These are phyloP conservation scores for Boletus subcaerulescens DNA, from an alignment of 768 basidiomycete species.

Conservation along the genomic window DNA sequence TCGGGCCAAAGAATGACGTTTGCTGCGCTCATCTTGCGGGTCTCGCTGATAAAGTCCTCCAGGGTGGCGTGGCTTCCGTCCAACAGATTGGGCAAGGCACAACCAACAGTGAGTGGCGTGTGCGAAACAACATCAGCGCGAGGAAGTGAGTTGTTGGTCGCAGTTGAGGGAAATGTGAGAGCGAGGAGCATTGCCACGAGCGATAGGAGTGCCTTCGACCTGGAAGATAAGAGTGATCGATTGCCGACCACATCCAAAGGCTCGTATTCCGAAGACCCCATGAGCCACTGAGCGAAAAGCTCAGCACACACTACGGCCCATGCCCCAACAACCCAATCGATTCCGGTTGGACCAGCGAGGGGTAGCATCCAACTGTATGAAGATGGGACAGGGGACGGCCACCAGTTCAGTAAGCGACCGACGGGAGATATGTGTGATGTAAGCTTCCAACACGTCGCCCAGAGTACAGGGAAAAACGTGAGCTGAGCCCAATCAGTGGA, in stretches of 20 bases:
- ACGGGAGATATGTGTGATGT: constrained; percentile 59
- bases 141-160: constrained; percentile 39
- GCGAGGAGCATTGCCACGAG: constrained; percentile 41
- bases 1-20: constrained; percentile 79
- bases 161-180: constrained; percentile 57
- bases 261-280: constrained; percentile 36
- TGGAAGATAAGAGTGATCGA: constrained; percentile 15
- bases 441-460: constrained; percentile 60
- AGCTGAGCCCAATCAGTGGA: constrained; percentile 41
- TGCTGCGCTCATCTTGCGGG: constrained; percentile 43
- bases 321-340: constrained; percentile 73
- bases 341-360: constrained; percentile 52
- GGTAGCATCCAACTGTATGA: constrained; percentile 67
- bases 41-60: constrained; percentile 62
- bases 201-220: constrained; percentile 29
- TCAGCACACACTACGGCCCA: constrained; percentile 71
- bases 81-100: constrained; percentile 55
- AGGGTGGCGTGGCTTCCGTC: constrained; percentile 46
- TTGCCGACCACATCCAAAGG: background rate
- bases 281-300: constrained; percentile 52
- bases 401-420: constrained; percentile 71
- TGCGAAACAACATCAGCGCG: constrained; percentile 33
- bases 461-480: constrained; percentile 64
- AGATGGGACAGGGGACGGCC: constrained; percentile 46
- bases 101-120: constrained; percentile 65